These are phyloP conservation scores for Vanrija pseudolonga DNA, from an alignment of 1,284 basidiomycete genomes.

Conservation along the genomic window DNA sequence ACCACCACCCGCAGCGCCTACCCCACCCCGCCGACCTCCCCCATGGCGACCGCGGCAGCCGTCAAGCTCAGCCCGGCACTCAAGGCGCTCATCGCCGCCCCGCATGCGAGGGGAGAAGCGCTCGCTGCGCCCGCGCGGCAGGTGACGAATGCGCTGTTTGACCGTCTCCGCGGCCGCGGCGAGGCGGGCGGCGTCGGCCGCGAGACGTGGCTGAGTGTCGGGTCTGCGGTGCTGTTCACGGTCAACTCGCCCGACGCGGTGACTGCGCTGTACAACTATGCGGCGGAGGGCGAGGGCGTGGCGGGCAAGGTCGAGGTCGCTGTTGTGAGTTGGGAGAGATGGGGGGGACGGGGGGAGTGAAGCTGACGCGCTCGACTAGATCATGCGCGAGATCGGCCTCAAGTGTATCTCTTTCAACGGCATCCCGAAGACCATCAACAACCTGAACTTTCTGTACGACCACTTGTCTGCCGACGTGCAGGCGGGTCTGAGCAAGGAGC, in stretches of 20 bases:
- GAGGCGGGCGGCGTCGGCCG: slow-evolving; percentile 14
- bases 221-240: slow-evolving; percentile 39
- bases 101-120: slow-evolving; percentile 28
- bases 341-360: background rate
- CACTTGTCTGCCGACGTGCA: slow-evolving; percentile 74
- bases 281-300: slow-evolving; percentile 13
- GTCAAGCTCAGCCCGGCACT: slow-evolving; percentile 40
- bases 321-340: slow-evolving; percentile 14
- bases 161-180: slow-evolving; percentile 25
- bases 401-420: slow-evolving; percentile 79
- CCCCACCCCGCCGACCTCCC: no score
- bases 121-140: slow-evolving; percentile 28
- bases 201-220: slow-evolving; percentile 39
- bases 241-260: slow-evolving; percentile 44
- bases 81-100: slow-evolving; percentile 39
- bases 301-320: slow-evolving; percentile 22
- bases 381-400: slow-evolving; percentile 89
- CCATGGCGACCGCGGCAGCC: slow-evolving; percentile 8
- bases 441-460: slow-evolving; percentile 68
- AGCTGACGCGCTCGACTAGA: background rate
- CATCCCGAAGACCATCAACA: slow-evolving; percentile 67
- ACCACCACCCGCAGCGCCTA: no score
- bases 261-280: slow-evolving; percentile 38
- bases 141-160: slow-evolving; percentile 24
- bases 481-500: slow-evolving; percentile 4